Conservation (phyloP, 1,139 yeast genomes). For the Suhomyces panamericanus region DNA sequence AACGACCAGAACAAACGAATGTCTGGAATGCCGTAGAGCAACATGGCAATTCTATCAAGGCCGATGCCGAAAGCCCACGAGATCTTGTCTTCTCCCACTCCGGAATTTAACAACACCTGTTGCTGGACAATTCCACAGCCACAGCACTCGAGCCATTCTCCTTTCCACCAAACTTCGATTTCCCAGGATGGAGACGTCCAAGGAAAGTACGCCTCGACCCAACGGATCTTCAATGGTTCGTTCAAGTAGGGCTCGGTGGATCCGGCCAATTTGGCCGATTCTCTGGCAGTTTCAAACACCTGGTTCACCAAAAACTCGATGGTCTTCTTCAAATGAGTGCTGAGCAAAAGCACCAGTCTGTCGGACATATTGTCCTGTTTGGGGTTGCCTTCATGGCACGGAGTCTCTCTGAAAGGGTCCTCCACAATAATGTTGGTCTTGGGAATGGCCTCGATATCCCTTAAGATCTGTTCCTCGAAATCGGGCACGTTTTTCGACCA, state of each 20-base stretch:
- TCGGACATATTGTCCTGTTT: slow-evolving; percentile 76
- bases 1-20: slow-evolving; percentile 89
- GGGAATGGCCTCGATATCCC: slow-evolving; percentile 69
- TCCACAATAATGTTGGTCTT: slow-evolving; percentile 70
- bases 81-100: slow-evolving; percentile 56
- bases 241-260: slow-evolving; percentile 59
- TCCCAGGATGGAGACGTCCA: slow-evolving; percentile 99
- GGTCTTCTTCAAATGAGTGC: slow-evolving; percentile 80
- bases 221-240: slow-evolving; percentile 81
- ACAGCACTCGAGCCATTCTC: slow-evolving; percentile 96
- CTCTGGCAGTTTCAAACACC: slow-evolving; percentile 75
- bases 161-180: slow-evolving; percentile 98
- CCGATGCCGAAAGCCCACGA: slow-evolving; percentile 99
- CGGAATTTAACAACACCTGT: slow-evolving; percentile 73
- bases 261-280: slow-evolving; percentile 68
- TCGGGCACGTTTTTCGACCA: slow-evolving; percentile 61
- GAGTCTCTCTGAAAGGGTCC: slow-evolving; percentile 52
- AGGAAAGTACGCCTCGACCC: slow-evolving; percentile 97
- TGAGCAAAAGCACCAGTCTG: slow-evolving; percentile 65
- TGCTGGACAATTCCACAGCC: slow-evolving; percentile 94
- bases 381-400: slow-evolving; percentile 63
- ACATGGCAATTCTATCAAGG: slow-evolving; percentile 92
- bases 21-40: slow-evolving; percentile 91
- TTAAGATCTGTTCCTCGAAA: slow-evolving; percentile 43
- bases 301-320: slow-evolving; percentile 79